Evolutionary conservation across 2,329 filamentous ascomycete genomes (phyloP), one percentile per base, ranked within the genome.

Genomic region (Kalmusia sp.): DNA sequence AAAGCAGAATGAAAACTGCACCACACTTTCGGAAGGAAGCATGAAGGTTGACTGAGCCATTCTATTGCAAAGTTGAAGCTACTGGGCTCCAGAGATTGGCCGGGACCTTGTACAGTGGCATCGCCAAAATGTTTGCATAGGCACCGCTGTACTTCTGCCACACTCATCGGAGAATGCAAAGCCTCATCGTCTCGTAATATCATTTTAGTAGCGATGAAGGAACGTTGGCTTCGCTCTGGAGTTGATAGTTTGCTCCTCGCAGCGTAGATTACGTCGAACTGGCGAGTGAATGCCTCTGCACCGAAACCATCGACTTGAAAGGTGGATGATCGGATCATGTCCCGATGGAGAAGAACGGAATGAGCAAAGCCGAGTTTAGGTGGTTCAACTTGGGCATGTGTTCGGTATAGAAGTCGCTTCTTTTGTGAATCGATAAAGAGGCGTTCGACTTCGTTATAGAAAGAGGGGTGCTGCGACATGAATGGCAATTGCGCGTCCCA

Each of bases 401-500:
- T 37, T 5, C 55, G 51, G 28, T 63, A 51, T 25, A 71, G 66
- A 0, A 68, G 17, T 2, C 38, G 43, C 40, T 45, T 57, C n/a
- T 22, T 44, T 56, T 6, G 17, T 12, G 19, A 3, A 4, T 38
- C 17, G 3, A 8, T 7, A 21, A 38, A 22, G 15, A 38, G 35
- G 17, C 8, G 17, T 12, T 38, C 35, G 35, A 38, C 35, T 38
- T 38, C 2, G 9, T 12, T 1, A 4, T 12, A 22, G 35, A 38
- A 70, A 4, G 53, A 39, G n/a, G 43, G 19, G 45, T 66, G 54
- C 37, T 71, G 67, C 3, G 79, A 75, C 0, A 72, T 57, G 5
- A 62, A 60, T 1, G 77, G 70, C 0, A 84, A 58, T 0, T 67
- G 6, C 0, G 53, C 2, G 43, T 80, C 59, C 81, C 82, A 84